Evolutionary conservation across 2,329 filamentous ascomycete species (phyloP), one percentile per base, ranked within the genome.

Genomic region (Berkeleyomyces rouxiae): DNA sequence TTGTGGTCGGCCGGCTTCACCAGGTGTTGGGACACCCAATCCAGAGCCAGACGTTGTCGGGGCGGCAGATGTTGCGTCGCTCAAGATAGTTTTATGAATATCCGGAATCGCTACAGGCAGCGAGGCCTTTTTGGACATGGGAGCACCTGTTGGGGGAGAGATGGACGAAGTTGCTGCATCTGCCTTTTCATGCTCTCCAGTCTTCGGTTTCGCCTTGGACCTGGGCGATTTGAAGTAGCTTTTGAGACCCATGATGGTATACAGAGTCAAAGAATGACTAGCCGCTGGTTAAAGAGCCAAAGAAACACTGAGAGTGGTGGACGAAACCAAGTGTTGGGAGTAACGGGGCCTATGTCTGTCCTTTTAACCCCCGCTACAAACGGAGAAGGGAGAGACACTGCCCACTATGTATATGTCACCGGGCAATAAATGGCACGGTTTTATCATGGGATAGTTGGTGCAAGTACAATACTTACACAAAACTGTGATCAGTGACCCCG

Each of bases 181-280:
- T n/a, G 43, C 7, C 43, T 46, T 46, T n/a, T 46, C 11, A 4
- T 46, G 13, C 11, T 46, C 43, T n/a, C 10, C 7, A 3, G 11
- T n/a, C 11, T 46, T 16, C 13, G 36, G 7, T 36, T 62, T 37
- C 42, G 16, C 42, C 13, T 44, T 47, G 31, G 47, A 9, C 49
- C 57, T 62, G 10, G 37, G 39, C 33, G 61, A 74, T 74, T 81
- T 84, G 76, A 86, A 85, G 68, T 86, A 86, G 69, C 72, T 80
- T 59, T 75, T 77, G 65, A 86, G 69, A 65, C 82, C 83, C 84
- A 86, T 86, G 51, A 63, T 72, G 69, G 23, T 11, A 57, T 9
- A 49, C 31, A 60, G 43, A 60, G n/a, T 4, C 58, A 3, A 31
- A 46, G 11, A 46, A n/a, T 16, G 13, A 46, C 13, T 1, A 16